Percentiles rank a stretch among this genome's conserved stretches.
Evolutionary conservation across 176 grass and related monocot species (phyloP).

Genomic region (Carex littledalei): DNA sequence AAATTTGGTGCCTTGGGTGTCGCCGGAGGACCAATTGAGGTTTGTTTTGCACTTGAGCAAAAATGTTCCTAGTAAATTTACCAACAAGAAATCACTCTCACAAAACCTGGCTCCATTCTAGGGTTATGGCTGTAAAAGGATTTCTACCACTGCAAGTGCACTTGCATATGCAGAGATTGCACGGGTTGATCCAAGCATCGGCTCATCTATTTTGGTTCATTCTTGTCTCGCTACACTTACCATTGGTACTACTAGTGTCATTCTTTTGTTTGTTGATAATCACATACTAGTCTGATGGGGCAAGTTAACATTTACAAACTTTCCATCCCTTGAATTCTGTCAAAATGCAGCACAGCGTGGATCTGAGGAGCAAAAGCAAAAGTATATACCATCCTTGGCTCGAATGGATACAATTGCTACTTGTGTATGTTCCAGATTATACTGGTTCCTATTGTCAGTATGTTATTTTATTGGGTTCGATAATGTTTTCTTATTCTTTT

Average conservation of each 20-base stretch:
- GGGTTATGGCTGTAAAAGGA: constrained; percentile 42
- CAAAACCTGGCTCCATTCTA: not conserved
- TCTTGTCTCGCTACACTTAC: constrained; percentile 47
- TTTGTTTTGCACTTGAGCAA: not conserved
- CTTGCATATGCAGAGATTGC: constrained; percentile 43
- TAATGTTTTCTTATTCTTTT: not conserved
- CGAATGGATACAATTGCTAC: constrained; percentile 33
- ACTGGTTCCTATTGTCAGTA: not conserved
- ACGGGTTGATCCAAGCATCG: constrained; percentile 52
- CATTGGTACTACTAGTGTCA: constrained; percentile 29
- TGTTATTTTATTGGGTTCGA: not conserved
- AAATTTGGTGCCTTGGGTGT: constrained; percentile 40
- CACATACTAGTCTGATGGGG: not conserved
- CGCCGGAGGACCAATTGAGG: constrained; percentile 55
- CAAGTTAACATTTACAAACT: not conserved
- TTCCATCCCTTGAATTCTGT: not conserved
- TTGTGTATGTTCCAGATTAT: constrained; percentile 35
- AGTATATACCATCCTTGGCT: constrained; percentile 41
- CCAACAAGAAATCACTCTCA: not conserved
- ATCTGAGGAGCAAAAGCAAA: constrained; percentile 57
- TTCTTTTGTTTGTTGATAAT: not conserved
- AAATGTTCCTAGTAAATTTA: not conserved
- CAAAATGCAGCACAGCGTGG: constrained; percentile 26
- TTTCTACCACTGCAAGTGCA: constrained; percentile 31
- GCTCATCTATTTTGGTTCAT: constrained; percentile 52